A percentile compares a stretch with the other conserved stretches of the same genome.
Evolutionary conservation across 768 basidiomycete species (phyloP).

Genomic region (Boletus huronensis): DNA sequence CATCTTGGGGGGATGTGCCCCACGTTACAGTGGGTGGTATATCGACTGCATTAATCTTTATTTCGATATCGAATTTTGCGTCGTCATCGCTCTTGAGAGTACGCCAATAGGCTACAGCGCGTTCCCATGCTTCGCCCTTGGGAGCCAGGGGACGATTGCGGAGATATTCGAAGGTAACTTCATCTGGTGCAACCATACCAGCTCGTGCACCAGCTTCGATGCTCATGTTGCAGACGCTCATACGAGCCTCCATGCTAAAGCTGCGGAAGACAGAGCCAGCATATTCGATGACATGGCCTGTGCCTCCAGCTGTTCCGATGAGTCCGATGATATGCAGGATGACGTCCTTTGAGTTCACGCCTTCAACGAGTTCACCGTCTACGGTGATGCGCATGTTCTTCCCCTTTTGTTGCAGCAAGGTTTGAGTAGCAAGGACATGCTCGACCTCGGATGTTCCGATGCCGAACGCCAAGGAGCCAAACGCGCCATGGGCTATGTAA

Average conservation of each 20-base stretch:
- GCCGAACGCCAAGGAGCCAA: conserved; percentile 89
- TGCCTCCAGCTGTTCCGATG: conserved; percentile 93
- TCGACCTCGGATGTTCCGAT: conserved; percentile 95
- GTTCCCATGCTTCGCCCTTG: conserved; percentile 82
- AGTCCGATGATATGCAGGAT: conserved; percentile 86
- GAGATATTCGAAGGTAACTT: conserved; percentile 82
- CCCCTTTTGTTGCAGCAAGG: conserved; percentile 78
- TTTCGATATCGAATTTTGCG: conserved; percentile 80
- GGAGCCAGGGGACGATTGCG: conserved; percentile 78
- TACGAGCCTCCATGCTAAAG: conserved; percentile 87
- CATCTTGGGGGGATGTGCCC: conserved; percentile 92
- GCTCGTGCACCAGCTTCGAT: conserved; percentile 92
- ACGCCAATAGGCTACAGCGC: conserved; percentile 82
- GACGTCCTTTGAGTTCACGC: conserved; percentile 87
- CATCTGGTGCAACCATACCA: conserved; percentile 90
- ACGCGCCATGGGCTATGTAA: conserved; percentile 77
- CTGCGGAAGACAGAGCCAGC: conserved; percentile 83
- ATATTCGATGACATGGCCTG: conserved; percentile 88
- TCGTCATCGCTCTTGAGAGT: conserved; percentile 75
- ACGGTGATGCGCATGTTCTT: conserved; percentile 94
- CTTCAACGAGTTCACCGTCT: conserved; percentile 75
- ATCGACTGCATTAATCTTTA: conserved; percentile 77
- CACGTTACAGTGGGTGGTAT: conserved; percentile 90
- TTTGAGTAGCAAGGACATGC: conserved; percentile 91
- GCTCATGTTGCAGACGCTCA: conserved; percentile 94